These are phyloP conservation scores for Cochlearia excelsa DNA, from an alignment of 345 rosid genomes.

Conservation along the genomic window DNA sequence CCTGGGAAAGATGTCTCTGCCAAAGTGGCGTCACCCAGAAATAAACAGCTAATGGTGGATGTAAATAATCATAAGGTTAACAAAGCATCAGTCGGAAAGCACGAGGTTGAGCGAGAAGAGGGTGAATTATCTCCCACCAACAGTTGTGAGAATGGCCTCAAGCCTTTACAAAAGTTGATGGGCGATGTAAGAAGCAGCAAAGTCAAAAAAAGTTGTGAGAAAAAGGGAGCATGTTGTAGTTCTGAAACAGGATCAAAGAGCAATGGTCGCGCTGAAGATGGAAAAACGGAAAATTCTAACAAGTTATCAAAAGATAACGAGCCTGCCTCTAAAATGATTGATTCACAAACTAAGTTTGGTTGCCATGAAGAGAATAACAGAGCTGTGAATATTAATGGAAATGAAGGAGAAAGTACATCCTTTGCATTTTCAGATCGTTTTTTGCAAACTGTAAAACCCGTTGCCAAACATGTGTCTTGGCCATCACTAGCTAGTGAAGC, in stretches of 20 bases:
- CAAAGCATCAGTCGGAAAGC: conserved; percentile 46
- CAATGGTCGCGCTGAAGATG: conserved; percentile 67
- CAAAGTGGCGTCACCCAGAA: conserved; percentile 42
- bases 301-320: conserved; percentile 74
- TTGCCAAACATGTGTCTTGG: conserved; percentile 68
- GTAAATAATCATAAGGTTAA: conserved; percentile 43
- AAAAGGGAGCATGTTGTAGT: too few species aligned
- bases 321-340: conserved; percentile 64
- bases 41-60: conserved; percentile 47
- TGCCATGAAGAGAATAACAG: conserved; percentile 82
- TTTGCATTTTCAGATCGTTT: conserved; percentile 71
- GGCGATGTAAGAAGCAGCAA: conserved; percentile 49
- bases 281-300: conserved; percentile 59
- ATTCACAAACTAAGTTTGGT: conserved; percentile 70
- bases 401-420: conserved; percentile 65
- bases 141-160: conserved; percentile 62
- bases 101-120: conserved; percentile 89
- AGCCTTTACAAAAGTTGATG: conserved; percentile 48
- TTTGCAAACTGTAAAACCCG: conserved; percentile 74
- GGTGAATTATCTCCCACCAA: conserved; percentile 94
- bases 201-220: conserved; percentile 37
- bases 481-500: conserved; percentile 46
- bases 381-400: conserved; percentile 42
- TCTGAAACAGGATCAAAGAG: conserved; percentile 45
- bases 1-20: conserved; percentile 33